These are phyloP conservation scores for Grigorovia yakushimaensis DNA, from an alignment of 805 yeast species.

Conservation along the genomic window DNA sequence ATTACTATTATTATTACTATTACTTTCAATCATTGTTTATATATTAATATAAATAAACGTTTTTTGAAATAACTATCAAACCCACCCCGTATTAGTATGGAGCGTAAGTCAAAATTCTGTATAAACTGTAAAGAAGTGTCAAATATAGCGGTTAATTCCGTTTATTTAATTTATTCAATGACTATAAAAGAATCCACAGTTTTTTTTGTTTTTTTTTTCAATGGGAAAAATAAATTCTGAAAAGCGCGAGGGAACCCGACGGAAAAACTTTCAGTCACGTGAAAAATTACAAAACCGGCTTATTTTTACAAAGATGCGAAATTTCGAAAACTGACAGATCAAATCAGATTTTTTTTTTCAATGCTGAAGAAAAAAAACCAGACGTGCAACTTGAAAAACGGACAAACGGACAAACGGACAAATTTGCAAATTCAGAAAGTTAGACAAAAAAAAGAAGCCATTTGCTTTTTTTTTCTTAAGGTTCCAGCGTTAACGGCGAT, in stretches of 20 bases:
- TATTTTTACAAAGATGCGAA: too few species aligned
- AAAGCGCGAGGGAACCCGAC: background rate
- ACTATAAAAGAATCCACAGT: background rate
- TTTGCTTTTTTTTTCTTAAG: background rate
- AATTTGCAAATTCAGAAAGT: too few species aligned
- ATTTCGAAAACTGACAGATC: too few species aligned
- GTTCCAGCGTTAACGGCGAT: background rate
- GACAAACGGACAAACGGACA: background rate
- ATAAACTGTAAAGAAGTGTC: background rate
- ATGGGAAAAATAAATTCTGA: background rate
- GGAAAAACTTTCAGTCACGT: background rate
- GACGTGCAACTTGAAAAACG: background rate
- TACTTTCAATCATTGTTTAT: background rate
- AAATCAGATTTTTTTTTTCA: too few species aligned
- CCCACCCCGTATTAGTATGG: background rate
- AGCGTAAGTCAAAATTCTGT: background rate
- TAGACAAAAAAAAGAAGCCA: too few species aligned
- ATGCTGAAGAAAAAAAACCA: too few species aligned
- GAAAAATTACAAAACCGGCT: background rate
- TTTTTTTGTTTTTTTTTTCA: background rate
- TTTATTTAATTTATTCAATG: background rate
- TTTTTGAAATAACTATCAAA: too few species aligned
- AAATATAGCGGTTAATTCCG: background rate
- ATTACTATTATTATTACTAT: background rate
- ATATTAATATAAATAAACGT: too few species aligned